Evolutionary conservation across 805 yeast species (phyloP).

Genomic region (Candida krabiensis): DNA sequence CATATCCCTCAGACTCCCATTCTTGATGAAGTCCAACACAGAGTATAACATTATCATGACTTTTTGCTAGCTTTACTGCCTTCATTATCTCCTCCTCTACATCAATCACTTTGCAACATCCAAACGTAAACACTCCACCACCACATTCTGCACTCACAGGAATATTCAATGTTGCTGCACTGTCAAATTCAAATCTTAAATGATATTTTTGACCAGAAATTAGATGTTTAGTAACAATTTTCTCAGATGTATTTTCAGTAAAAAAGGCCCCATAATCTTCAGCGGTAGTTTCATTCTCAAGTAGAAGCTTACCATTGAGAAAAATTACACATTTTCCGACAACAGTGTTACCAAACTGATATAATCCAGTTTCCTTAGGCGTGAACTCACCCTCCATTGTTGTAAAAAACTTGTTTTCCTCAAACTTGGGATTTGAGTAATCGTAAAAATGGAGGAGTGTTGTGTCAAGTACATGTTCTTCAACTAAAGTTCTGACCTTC

Average conservation of each 20-base stretch:
- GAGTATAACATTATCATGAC: slow-evolving; percentile 37
- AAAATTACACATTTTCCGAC: slow-evolving; percentile 58
- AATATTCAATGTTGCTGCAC: neutral
- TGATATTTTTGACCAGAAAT: neutral
- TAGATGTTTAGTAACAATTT: neutral
- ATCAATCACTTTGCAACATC: slow-evolving; percentile 7
- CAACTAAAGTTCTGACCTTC: too few species aligned
- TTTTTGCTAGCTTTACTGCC: slow-evolving; percentile 36
- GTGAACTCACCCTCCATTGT: slow-evolving; percentile 43
- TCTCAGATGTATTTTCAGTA: slow-evolving; percentile 28
- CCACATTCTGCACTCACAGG: slow-evolving; percentile 11
- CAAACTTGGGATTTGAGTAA: too few species aligned
- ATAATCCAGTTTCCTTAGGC: slow-evolving; percentile 49
- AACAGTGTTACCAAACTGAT: slow-evolving; percentile 50
- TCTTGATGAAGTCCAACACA: slow-evolving; percentile 37
- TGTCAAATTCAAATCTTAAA: neutral
- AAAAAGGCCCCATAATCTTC: slow-evolving; percentile 52
- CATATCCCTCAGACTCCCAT: slow-evolving; percentile 42
- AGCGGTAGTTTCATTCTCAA: slow-evolving; percentile 51
- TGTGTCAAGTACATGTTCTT: too few species aligned
- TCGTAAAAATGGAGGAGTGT: too few species aligned
- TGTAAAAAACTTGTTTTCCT: slow-evolving; percentile 37
- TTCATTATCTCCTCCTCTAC: slow-evolving; percentile 12
- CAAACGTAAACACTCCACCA: slow-evolving; percentile 18
- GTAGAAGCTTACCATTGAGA: slow-evolving; percentile 49